Percentiles rank a stretch among this genome's conserved stretches.
These are phyloP conservation scores for Skeletonema marinoi DNA, from an alignment of 108 stramenopile genomes.

Conservation along the genomic window DNA sequence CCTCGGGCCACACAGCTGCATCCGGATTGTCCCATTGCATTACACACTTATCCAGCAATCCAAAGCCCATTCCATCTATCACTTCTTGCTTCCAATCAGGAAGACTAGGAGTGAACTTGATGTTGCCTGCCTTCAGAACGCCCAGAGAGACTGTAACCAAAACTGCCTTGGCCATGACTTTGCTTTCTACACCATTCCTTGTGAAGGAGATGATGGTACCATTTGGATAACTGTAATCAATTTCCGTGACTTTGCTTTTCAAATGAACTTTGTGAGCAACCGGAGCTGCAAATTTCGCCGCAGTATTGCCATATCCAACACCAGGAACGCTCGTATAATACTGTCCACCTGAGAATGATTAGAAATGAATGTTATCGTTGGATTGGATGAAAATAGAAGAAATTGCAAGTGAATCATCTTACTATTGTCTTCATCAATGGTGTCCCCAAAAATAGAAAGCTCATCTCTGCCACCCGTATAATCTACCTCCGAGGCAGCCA, in stretches of 20 bases:
- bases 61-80: constrained; percentile 61
- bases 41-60: constrained; percentile 55
- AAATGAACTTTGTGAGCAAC: constrained; percentile 15
- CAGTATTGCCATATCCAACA: constrained; percentile 11
- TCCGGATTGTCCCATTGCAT: constrained; percentile 33
- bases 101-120: constrained; percentile 60
- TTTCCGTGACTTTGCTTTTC: constrained; percentile 5
- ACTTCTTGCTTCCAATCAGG: constrained; percentile 53
- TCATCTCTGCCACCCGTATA: too few relatives aligned
- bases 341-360: neutral
- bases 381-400: neutral
- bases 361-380: too few relatives aligned
- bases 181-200: neutral
- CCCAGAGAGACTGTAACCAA: constrained; percentile 72
- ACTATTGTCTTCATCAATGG: too few relatives aligned
- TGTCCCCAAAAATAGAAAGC: too few relatives aligned
- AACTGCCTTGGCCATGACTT: constrained; percentile 7
- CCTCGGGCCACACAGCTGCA: constrained; percentile 35
- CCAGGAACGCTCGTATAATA: constrained; percentile 12
- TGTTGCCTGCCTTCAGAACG: constrained; percentile 53
- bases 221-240: neutral
- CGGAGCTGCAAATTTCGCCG: constrained; percentile 1
- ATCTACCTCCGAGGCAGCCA: too few relatives aligned
- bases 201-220: neutral
- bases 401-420: too few relatives aligned